Base-by-base conservation (phyloP, 2,329 filamentous ascomycete species). In the Arthroderma sp. region DNA sequence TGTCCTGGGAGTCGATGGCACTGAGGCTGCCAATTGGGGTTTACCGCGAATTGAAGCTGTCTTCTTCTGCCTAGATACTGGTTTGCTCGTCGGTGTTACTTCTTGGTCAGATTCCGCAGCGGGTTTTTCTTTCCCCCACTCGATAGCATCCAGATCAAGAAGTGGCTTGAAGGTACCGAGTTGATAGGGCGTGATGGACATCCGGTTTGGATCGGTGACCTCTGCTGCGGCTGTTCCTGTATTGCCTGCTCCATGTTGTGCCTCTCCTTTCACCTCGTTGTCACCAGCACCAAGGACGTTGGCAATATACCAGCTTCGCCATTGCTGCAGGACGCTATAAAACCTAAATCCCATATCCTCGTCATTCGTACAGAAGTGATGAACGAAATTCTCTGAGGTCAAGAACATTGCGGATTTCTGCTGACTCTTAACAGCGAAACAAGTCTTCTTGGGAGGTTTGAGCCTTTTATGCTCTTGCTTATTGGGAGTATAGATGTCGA, bases 241-340 rank as follows among this genome's bases (percentile, higher is more conserved):
- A 45, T 54, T 42, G 11, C 5, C 29, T 9, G 38, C 4, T 6
- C 36, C 43, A 6, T 37, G 28, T 48, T 64, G 28, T 10, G 29
- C 31, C 47, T 51, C 54, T 40, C 33, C 31, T 38, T 42, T 51
- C 15, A 58, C 52, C 36, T 60, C 56, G 53, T 64, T 66, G 48
- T 68, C 58, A n/a, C 69, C 70, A 44, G 74, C 72, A 11, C 79
- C 77, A 57, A 82, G 74, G 49, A 79, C 78, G 53, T 85, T 80
- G 37, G 86, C 82, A 5, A 95, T 66, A 57, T 94, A 94, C 86
- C 87, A 94, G 61, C 85, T 93, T 47, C 89, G 77, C 88, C 88
- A 95, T 34, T 67, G 68, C 50, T 94, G 86, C 1, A 94, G 72
- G 27, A 74, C 72, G 10, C 74, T 69, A 56, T 83, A 80, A 65